Evolutionary conservation across 768 basidiomycete species (phyloP).

Genomic region (Collybiopsis confluens): DNA sequence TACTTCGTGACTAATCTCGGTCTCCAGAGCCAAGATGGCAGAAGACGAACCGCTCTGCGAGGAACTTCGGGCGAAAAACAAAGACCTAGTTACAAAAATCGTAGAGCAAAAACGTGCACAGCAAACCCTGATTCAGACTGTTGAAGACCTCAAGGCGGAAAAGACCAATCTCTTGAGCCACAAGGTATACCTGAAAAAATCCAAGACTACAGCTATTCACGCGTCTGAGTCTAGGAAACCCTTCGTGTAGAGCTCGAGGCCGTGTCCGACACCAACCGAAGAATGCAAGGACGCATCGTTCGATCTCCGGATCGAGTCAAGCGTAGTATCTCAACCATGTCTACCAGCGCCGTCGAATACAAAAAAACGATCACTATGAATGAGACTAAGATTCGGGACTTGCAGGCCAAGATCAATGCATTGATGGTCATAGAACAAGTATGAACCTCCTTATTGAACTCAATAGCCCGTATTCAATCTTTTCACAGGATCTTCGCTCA

Average conservation of each 20-base stretch:
- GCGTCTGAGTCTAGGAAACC: conserved; percentile 61
- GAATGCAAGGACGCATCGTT: conserved; percentile 73
- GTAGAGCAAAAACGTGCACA: conserved; percentile 68
- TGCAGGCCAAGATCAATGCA: conserved; percentile 69
- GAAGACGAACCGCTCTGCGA: conserved; percentile 69
- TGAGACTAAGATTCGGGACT: conserved; percentile 73
- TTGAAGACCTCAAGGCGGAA: conserved; percentile 70
- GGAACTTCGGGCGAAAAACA: conserved; percentile 56
- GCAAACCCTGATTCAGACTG: conserved; percentile 52
- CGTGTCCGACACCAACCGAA: conserved; percentile 55
- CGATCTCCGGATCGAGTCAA: conserved; percentile 90
- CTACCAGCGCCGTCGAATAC: conserved; percentile 60
- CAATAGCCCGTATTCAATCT: background rate
- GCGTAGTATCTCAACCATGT: conserved; percentile 77
- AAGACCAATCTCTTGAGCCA: conserved; percentile 59
- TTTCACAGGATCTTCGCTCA: conserved; percentile 57
- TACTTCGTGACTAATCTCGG: background rate
- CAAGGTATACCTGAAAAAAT: conserved; percentile 41
- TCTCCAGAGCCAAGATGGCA: conserved; percentile 51
- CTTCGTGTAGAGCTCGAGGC: conserved; percentile 57
- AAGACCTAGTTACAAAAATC: conserved; percentile 56
- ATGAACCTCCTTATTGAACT: background rate
- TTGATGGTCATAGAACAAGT: conserved; percentile 77
- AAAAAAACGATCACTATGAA: conserved; percentile 60
- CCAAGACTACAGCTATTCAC: no score